Evolutionary conservation across 192 early-diverging fungal species (phyloP).

Genomic region (Podila minutissima): DNA sequence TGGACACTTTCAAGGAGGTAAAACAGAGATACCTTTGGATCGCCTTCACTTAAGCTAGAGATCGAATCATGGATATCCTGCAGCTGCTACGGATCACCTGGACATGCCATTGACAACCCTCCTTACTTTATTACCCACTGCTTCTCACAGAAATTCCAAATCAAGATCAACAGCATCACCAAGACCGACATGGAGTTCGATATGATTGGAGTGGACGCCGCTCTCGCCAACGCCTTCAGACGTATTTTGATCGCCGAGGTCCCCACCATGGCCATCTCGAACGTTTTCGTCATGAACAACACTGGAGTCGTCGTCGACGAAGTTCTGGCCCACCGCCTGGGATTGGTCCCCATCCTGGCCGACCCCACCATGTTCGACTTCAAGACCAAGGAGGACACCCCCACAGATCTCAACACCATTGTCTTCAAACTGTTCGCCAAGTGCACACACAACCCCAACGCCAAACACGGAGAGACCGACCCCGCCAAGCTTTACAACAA

Average conservation of each 20-base stretch:
- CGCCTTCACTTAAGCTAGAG: too few species aligned
- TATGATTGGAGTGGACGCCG: constrained; percentile 91
- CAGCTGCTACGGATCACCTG: background rate
- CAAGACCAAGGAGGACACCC: constrained; percentile 72
- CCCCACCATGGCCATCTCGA: constrained; percentile 97
- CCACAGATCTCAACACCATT: constrained; percentile 94
- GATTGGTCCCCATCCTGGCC: constrained; percentile 90
- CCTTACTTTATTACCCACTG: background rate
- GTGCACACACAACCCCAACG: constrained; percentile 73
- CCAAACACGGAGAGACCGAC: constrained; percentile 71
- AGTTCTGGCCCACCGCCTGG: constrained; percentile 90
- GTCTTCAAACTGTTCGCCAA: constrained; percentile 86
- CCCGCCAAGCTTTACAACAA: constrained; percentile 80
- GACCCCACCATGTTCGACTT: constrained; percentile 87
- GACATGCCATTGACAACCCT: background rate
- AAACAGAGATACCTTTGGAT: background rate
- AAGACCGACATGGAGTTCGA: constrained; percentile 93
- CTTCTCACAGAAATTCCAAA: constrained; percentile 69
- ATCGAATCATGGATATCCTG: background rate
- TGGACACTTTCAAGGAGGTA: constrained; percentile 78
- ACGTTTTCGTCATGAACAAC: constrained; percentile 93
- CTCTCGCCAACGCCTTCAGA: constrained; percentile 94
- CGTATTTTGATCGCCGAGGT: constrained; percentile 96
- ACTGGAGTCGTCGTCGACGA: constrained; percentile 93
- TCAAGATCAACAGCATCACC: constrained; percentile 75